Evolutionary conservation across 805 yeast species (phyloP), one percentile per base, ranked within the genome.

Genomic region (Lipomyces kockii): DNA sequence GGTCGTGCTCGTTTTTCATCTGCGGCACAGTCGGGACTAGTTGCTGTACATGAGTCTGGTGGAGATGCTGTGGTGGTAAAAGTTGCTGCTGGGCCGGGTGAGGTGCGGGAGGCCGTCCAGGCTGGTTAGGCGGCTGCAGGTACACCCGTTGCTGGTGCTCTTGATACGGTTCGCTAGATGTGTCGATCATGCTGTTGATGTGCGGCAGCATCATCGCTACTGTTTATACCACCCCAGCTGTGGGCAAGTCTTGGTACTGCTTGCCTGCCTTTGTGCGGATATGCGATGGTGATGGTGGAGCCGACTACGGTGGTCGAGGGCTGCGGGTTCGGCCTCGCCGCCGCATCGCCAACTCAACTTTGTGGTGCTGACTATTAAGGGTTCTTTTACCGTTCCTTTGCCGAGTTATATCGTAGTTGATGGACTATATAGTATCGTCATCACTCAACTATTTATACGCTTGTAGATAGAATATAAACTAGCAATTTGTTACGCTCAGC

Each of bases 141-240:
- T 43, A 43, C 9, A 17, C 22, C 22, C 20, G 49, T 3, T 43
- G 49, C 20, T 17, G 49, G 8, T n/a, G 17, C 4, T 2, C 20
- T 25, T 25, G 58, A 29, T 39, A 2, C 27, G 52, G 6, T 27
- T 12, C n/a, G 27, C 51, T 17, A 8, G 51, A 12, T 9, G 58
- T 17, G 60, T 58, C 60, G 53, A 58, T 37, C 49, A 58, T 58
- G 39, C 60, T 58, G 22, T 58, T 58, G 27, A 58, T 58, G 12
- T 27, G 60, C 22, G 49, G 60, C 14, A 58, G 37, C 60, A 58
- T 58, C 14, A 34, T 43, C 22, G 49, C 9, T 17, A 25, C 11
- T n/a, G 49, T 43, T 43, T n/a, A 5, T 5, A 43, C 9, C 49
- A 43, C 49, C 49, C 43, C 7, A 6, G 5, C 6, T 29, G 32